Percentiles rank a stretch among this genome's conserved stretches.
phyloP scores from a whole-genome alignment of 164 flowering plant species.

The Amborella trichopoda region DNA sequence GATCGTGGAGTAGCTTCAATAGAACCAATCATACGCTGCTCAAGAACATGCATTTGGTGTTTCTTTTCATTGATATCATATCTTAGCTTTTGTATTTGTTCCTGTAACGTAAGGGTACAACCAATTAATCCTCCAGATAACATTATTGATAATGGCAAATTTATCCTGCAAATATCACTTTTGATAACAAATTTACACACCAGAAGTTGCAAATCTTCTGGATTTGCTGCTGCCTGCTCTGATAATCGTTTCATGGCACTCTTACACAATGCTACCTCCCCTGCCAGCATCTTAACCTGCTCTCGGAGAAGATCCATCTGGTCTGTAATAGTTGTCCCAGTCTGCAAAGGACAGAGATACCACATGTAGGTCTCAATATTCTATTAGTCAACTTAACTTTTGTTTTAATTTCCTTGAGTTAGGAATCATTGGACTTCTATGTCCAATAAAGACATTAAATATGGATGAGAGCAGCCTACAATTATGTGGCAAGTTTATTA shows the following conservation, averaged over 20 bases:
- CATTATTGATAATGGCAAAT: not conserved
- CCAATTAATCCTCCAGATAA: not conserved
- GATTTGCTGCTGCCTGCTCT: constrained; percentile 51
- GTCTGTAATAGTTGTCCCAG: constrained; percentile 56
- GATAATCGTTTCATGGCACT: constrained; percentile 73
- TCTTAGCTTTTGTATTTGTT: constrained; percentile 45
- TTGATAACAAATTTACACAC: constrained; percentile 15
- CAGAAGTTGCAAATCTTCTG: constrained; percentile 43
- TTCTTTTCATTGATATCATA: constrained; percentile 69
- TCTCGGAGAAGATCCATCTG: constrained; percentile 82
- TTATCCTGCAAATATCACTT: too few relatives aligned
- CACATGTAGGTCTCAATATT: too few relatives aligned
- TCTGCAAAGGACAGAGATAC: too few relatives aligned
- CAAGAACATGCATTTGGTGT: constrained; percentile 53
- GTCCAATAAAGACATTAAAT: too few relatives aligned
- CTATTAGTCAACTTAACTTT: too few relatives aligned
- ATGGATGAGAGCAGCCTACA: too few relatives aligned
- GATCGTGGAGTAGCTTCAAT: constrained; percentile 32
- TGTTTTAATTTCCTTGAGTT: too few relatives aligned
- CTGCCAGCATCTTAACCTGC: constrained; percentile 76
- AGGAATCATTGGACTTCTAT: too few relatives aligned
- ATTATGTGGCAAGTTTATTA: too few relatives aligned
- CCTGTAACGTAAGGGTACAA: too few relatives aligned
- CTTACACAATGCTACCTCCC: constrained; percentile 66
- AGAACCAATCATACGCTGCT: constrained; percentile 64